phyloP scores from a whole-genome alignment of 2,329 filamentous ascomycete species.

The Dactylellina haptotyla region DNA sequence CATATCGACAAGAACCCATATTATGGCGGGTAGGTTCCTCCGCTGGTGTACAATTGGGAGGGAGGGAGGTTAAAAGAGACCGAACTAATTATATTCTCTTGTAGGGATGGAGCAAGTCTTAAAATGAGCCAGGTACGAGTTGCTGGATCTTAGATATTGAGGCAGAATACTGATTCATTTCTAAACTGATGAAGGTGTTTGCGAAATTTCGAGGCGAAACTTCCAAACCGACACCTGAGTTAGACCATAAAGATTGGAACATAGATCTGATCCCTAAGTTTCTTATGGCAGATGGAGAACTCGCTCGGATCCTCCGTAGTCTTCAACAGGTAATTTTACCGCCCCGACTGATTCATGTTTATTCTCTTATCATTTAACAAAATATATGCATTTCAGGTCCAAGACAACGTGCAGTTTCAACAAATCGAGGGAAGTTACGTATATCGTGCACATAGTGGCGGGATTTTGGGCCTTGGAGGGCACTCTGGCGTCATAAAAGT shows the following conservation, averaged over 20 bases:
- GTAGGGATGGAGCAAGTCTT: slow-evolving; percentile 90
- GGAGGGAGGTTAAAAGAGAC: slow-evolving; percentile 55
- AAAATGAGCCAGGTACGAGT: slow-evolving; percentile 91
- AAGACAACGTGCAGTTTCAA: slow-evolving; percentile 54
- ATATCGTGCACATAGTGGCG: slow-evolving; percentile 79
- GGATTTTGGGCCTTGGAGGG: slow-evolving; percentile 15
- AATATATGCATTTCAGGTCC: no score
- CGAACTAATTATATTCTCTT: not conserved
- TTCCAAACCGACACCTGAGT: slow-evolving; percentile 30
- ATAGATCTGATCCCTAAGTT: slow-evolving; percentile 98
- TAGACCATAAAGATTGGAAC: slow-evolving; percentile 73
- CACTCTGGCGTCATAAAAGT: slow-evolving; percentile 71
- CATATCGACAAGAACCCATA: slow-evolving; percentile 99
- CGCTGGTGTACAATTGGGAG: slow-evolving; percentile 56
- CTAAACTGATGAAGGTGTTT: slow-evolving; percentile 53
- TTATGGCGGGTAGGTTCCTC: slow-evolving; percentile 83
- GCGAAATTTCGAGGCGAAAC: slow-evolving; percentile 34
- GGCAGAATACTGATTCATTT: not conserved
- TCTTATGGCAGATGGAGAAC: slow-evolving; percentile 96
- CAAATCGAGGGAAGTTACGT: slow-evolving; percentile 88
- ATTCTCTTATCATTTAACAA: no score
- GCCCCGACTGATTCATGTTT: not conserved
- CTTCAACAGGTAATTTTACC: slow-evolving; percentile 75
- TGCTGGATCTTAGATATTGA: not conserved
- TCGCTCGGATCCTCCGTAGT: slow-evolving; percentile 96